Conservation (phyloP, 352 stramenopile species). For the Globisporangium perplexum region DNA sequence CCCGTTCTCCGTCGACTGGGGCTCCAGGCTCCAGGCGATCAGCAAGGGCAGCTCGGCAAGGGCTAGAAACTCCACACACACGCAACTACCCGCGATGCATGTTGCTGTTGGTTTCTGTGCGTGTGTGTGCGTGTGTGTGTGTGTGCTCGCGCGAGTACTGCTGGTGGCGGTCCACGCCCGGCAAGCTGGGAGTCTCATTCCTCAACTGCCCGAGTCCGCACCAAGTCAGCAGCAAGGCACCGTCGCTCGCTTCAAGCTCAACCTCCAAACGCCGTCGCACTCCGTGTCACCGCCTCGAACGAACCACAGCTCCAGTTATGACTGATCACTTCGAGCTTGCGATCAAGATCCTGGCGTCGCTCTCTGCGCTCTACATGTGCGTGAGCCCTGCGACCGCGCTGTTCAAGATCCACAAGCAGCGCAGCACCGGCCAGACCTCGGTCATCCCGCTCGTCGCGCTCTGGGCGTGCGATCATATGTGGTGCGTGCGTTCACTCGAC, state of each 20-base stretch:
- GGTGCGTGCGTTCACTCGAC: constrained; percentile 22
- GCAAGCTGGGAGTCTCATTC: background rate
- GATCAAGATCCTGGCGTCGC: constrained; percentile 53
- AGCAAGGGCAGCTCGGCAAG: too few relatives aligned
- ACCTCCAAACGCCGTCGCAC: too few relatives aligned
- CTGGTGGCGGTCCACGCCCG: too few relatives aligned
- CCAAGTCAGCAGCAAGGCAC: background rate
- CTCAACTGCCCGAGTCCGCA: background rate
- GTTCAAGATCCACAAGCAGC: constrained; percentile 47
- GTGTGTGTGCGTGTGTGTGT: too few relatives aligned
- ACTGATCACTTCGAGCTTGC: constrained; percentile 29
- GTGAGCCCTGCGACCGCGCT: constrained; percentile 46
- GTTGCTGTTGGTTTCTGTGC: too few relatives aligned
- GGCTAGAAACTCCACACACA: too few relatives aligned
- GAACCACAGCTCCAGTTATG: constrained; percentile 2
- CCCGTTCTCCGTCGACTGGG: background rate
- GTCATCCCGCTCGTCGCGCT: constrained; percentile 58
- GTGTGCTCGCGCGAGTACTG: too few relatives aligned
- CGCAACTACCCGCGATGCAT: too few relatives aligned
- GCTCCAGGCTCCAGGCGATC: background rate
- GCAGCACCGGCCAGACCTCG: constrained; percentile 29
- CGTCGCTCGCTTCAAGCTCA: background rate
- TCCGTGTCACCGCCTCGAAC: background rate
- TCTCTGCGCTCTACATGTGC: constrained; percentile 74
- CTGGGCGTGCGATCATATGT: constrained; percentile 68